Evolutionary conservation across 768 basidiomycete species (phyloP).

Genomic region (Lenzites betulinus): DNA sequence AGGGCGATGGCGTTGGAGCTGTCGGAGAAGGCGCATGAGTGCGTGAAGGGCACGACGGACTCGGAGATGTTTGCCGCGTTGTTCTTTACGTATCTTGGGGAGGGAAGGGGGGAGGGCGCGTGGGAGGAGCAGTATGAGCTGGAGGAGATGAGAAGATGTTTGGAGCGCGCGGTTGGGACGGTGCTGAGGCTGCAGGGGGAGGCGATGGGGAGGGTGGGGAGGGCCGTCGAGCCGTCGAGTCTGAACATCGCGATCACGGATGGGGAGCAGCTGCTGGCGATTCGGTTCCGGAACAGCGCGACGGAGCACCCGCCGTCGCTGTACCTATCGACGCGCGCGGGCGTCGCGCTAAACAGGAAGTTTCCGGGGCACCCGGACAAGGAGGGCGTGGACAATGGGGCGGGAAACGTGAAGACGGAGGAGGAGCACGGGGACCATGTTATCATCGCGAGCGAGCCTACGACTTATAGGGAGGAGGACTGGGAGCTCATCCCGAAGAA

Average conservation of each 20-base stretch:
- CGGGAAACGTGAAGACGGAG: conserved; percentile 22
- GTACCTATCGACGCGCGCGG: conserved; percentile 37
- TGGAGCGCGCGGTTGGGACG: conserved; percentile 30
- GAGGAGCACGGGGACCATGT: conserved; percentile 37
- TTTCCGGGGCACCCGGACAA: conserved; percentile 37
- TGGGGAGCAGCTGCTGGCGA: conserved; percentile 35
- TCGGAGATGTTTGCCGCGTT: conserved; percentile 34
- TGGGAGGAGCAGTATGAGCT: conserved; percentile 31
- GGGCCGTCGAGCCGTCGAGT: conserved; percentile 26
- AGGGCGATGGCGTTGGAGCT: conserved; percentile 18
- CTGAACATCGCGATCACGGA: conserved; percentile 36
- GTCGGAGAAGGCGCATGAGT: conserved; percentile 24
- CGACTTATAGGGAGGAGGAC: conserved; percentile 32
- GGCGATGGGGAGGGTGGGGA: conserved; percentile 19
- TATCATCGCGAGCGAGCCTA: conserved; percentile 38
- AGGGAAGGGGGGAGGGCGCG: conserved; percentile 19
- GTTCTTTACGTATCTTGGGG: conserved; percentile 33
- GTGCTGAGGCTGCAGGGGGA: conserved; percentile 29
- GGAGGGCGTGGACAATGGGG: conserved; percentile 20
- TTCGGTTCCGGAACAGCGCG: conserved; percentile 34
- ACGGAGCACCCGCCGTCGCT: conserved; percentile 36
- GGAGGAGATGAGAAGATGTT: conserved; percentile 25
- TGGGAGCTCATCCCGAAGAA: conserved; percentile 36
- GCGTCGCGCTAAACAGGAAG: conserved; percentile 36
- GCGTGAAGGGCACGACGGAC: conserved; percentile 35